Percentiles rank a stretch among this genome's conserved stretches.
Evolutionary conservation across 495 filamentous ascomycete genomes (phyloP).

Genomic region (Gamarada debralockiae): DNA sequence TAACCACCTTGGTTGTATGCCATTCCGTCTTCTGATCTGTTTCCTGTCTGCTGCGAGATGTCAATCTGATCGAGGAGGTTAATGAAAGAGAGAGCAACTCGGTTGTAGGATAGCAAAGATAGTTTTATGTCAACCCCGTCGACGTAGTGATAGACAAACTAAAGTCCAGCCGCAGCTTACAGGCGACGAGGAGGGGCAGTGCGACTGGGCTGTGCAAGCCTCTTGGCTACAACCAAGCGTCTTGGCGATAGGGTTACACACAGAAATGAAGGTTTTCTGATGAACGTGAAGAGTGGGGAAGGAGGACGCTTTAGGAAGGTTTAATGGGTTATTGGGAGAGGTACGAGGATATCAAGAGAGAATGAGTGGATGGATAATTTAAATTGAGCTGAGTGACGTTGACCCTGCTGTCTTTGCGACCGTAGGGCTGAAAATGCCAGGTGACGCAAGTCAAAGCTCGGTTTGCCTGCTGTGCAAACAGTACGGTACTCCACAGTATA

Average conservation of each 20-base stretch:
- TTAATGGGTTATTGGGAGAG: not conserved
- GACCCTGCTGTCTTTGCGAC: not conserved
- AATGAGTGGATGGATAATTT: no score
- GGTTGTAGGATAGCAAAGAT: constrained; percentile 1
- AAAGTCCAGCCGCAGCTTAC: not conserved
- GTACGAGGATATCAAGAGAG: no score
- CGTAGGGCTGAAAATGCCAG: not conserved
- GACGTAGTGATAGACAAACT: not conserved
- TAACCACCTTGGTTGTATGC: constrained; percentile 14
- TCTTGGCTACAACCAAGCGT: constrained; percentile 7
- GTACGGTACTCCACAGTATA: no score
- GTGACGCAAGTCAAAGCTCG: not conserved
- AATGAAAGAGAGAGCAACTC: constrained; percentile 8
- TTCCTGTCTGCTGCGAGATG: not conserved
- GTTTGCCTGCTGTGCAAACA: no score
- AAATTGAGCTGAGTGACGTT: no score
- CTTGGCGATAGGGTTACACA: not conserved
- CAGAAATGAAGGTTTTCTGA: not conserved
- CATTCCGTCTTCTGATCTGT: constrained; percentile 5
- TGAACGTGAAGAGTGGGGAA: not conserved
- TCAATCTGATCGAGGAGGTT: constrained; percentile 4
- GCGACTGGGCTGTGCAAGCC: not conserved
- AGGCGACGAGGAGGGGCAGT: not conserved
- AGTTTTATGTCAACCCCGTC: constrained; percentile 8
- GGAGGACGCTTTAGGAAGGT: not conserved